phyloP scores from a whole-genome alignment of 805 yeast species.

The Pichia pseudocactophila region DNA sequence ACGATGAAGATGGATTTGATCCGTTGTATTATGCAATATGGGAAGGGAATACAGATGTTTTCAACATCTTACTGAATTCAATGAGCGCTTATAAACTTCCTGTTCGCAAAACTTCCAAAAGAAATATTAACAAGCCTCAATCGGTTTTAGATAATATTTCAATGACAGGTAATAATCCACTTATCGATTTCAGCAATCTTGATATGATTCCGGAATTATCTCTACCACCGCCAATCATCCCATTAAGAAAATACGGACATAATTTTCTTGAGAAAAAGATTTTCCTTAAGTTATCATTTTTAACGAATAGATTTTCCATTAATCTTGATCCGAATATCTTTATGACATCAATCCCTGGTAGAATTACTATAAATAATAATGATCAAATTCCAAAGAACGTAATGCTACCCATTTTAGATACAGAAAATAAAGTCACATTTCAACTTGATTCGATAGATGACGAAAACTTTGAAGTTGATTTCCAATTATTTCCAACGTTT shows the following conservation, averaged over 20 bases:
- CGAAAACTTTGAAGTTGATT: conserved; percentile 58
- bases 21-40: conserved; percentile 87
- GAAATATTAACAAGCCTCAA: background rate
- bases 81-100: conserved; percentile 9
- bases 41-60: conserved; percentile 84
- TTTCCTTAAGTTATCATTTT: conserved; percentile 67
- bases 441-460: conserved; percentile 74
- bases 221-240: conserved; percentile 93
- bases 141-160: background rate
- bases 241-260: conserved; percentile 90
- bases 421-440: conserved; percentile 59
- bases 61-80: conserved; percentile 51
- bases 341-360: conserved; percentile 53
- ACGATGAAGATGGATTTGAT: conserved; percentile 72
- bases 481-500: conserved; percentile 88
- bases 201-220: conserved; percentile 85
- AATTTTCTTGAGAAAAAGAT: conserved; percentile 88
- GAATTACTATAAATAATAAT: conserved; percentile 70
- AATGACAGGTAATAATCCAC: conserved; percentile 2
- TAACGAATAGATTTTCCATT: conserved; percentile 38
- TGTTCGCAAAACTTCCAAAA: background rate
- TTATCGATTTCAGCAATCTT: conserved; percentile 29
- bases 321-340: conserved; percentile 37
- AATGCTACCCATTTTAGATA: conserved; percentile 65
- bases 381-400: conserved; percentile 87